Evolutionary conservation across 192 early-diverging fungal genomes (phyloP), one percentile per base, ranked within the genome.

Genomic region (Entomortierella lignicola): DNA sequence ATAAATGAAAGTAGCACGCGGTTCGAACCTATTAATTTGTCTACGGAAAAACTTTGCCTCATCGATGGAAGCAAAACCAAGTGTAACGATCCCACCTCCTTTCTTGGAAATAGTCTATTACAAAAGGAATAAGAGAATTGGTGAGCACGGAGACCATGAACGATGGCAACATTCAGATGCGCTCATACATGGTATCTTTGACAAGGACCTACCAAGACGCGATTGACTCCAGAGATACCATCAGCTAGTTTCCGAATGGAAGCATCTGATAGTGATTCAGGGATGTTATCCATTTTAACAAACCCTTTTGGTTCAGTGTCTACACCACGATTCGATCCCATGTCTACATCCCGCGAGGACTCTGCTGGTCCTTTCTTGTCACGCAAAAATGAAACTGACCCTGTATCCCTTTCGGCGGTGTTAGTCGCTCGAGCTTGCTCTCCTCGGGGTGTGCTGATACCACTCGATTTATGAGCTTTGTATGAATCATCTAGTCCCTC

Each of bases 11-110:
- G 27, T 6, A 47, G 2, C 37, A 57, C 23, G 23, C 20, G 47
- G 17, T 7, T 48, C 75, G 41, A 70, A 79, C 75, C 75, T 79
- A 79, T 79, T 79, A 55, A 79, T 79, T 60, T 79, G 75, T 79
- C 75, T 79, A 79, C 75, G 75, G 63, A 79, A 79, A 32, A 79
- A 79, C 32, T 79, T 79, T 27, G 75, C 75, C 60, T 79, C 75
- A 2, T 79, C 75, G 12, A 70, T 47, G 8, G 75, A 70, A 8
- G 52, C 75, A 66, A 79, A 79, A 12, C 75, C 68, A 17, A 79
- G 68, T 20, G 50, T 55, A 17, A 79, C 39, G 8, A 47, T 53
- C 2, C 60, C 51, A n/a, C 51, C 67, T 1, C 61, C 68, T 11
- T 70, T 59, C 62, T 65, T 79, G 31, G 65, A 25, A n/a, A 79